Evolutionary conservation across 352 stramenopile species (phyloP), one percentile per base, ranked within the genome.

Genomic region (Phytophthora colocasiae): DNA sequence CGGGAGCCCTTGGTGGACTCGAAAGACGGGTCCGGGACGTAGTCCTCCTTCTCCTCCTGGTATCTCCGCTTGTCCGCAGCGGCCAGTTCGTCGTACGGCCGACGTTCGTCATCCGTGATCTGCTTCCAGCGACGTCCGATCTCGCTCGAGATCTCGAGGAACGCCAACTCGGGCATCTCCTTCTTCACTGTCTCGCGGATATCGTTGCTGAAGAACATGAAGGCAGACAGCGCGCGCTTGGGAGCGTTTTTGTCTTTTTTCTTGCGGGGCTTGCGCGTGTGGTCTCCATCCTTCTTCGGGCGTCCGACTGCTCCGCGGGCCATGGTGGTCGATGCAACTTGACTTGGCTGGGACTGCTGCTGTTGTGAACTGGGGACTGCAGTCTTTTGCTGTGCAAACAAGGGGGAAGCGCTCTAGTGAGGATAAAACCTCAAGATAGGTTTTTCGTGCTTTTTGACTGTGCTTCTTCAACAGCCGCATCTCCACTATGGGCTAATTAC

Each of bases 201-300:
- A 63, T 96, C 85, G 69, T 94, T 95, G 68, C 73, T 88, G 78
- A 95, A 97, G 73, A 97, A 97, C 87, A 97, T 96, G 69, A 96
- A 97, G 54, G 89, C 89, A 44, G 91, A 96, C 31, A 96, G 80
- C 48, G 90, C 84, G 58, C 90, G 88, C 80, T 97, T 97, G 43
- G 91, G 91, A 32, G 85, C 89, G 71, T 96, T 95, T 71, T 96
- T 96, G 74, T 97, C 91, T 86, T 96, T 96, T 85, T 97, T 97
- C 75, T 90, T 87, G 72, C 86, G 83, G 53, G 83, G 81, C 81
- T 94, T 94, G 73, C 85, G 83, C 48, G 73, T 76, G 39, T 83
- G 82, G 51, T 83, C 82, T 45, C 66, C 70, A 71, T 81, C 75
- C 73, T 90, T 93, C 73, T 91, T 91, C 34, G 84, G 80, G 57